Conservation (phyloP, 208 protist genomes). For the Leishmania arabica region DNA sequence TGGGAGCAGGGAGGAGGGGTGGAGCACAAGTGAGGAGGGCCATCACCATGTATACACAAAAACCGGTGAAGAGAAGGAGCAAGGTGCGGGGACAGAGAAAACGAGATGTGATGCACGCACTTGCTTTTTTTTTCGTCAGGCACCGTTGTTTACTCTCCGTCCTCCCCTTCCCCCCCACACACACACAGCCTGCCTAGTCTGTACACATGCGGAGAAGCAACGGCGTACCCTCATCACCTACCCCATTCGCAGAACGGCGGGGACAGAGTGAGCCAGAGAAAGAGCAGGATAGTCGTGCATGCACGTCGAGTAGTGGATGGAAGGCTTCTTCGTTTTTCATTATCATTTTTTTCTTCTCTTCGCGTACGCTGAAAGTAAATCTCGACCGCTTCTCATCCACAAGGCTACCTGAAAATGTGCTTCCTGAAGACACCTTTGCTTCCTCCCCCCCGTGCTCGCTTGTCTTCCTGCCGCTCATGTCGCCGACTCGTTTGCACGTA, state of each 20-base stretch:
- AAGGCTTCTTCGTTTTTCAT: not conserved
- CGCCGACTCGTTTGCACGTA: not conserved
- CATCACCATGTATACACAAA: not conserved
- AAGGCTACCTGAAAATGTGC: not conserved
- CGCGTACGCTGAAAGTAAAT: not conserved
- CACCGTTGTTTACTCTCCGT: not conserved
- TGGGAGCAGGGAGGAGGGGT: not conserved
- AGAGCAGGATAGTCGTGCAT: not conserved
- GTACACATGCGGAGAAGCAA: not conserved
- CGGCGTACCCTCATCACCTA: not conserved
- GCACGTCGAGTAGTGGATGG: not conserved
- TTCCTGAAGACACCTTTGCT: not conserved
- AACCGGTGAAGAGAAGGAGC: not conserved
- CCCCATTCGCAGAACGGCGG: not conserved
- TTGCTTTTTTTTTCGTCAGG: not conserved
- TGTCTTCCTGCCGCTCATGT: constrained; percentile 1
- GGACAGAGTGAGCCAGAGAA: not conserved
- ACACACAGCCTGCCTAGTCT: not conserved
- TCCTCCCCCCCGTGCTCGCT: not conserved
- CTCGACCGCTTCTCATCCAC: not conserved
- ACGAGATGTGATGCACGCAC: not conserved
- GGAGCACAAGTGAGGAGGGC: not conserved
- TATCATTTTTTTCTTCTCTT: not conserved
- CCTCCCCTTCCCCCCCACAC: not conserved
- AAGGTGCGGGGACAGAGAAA: not conserved